These are phyloP conservation scores for Paraglomus brasilianum DNA, from an alignment of 192 early-diverging fungal species.

Conservation along the genomic window DNA sequence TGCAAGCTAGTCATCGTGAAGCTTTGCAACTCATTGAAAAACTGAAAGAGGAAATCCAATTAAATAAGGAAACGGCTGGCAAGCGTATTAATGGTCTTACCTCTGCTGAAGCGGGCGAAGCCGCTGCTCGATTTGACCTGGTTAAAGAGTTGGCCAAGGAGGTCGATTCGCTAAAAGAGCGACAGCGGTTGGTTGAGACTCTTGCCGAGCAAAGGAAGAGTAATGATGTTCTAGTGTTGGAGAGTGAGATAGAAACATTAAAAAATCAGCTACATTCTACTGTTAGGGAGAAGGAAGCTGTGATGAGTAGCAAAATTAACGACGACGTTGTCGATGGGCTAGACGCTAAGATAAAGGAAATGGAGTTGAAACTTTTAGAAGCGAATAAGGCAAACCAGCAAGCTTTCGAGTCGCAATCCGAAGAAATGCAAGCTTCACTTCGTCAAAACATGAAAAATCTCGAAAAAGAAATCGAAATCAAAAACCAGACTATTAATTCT, in stretches of 20 bases:
- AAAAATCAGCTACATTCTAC: background rate
- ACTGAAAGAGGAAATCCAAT: constrained; percentile 10
- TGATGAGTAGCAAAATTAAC: background rate
- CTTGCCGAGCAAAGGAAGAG: constrained; percentile 7
- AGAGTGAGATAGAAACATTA: constrained; percentile 1
- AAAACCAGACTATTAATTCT: constrained; percentile 1
- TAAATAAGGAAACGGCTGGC: constrained; percentile 7
- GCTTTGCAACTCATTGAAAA: constrained; percentile 25
- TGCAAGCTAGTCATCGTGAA: constrained; percentile 28
- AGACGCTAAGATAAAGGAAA: constrained; percentile 21
- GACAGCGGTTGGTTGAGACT: constrained; percentile 3
- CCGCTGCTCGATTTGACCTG: too few species aligned
- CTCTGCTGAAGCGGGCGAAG: too few species aligned
- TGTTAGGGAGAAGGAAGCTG: background rate
- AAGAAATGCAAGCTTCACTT: constrained; percentile 16
- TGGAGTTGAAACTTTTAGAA: constrained; percentile 19
- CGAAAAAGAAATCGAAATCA: background rate
- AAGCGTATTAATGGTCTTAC: background rate
- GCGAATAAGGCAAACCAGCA: constrained; percentile 19
- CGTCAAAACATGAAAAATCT: background rate
- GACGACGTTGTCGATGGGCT: background rate
- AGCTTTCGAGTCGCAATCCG: constrained; percentile 16
- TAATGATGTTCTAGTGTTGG: constrained; percentile 17
- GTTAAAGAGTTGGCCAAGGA: too few species aligned
- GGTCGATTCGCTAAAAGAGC: too few species aligned